These are phyloP conservation scores for Peronospora destructor DNA, from an alignment of 352 stramenopile genomes.

Conservation along the genomic window DNA sequence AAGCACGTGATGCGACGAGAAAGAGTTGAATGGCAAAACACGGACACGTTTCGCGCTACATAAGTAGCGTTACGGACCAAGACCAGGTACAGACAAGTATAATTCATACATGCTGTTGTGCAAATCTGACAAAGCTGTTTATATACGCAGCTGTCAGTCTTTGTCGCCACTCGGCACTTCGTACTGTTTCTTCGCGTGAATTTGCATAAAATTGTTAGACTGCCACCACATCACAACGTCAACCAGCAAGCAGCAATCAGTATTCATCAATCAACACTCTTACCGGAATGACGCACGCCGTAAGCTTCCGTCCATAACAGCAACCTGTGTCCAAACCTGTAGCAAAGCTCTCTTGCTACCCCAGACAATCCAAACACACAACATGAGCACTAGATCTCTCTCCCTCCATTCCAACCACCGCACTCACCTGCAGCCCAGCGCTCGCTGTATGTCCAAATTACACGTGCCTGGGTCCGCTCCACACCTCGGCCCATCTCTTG, in stretches of 20 bases:
- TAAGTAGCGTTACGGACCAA: too few species aligned
- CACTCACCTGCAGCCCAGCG: conserved; percentile 66
- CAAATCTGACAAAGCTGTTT: background rate
- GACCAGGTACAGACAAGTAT: too few species aligned
- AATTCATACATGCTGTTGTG: too few species aligned
- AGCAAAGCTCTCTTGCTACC: conserved; percentile 77
- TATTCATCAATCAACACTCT: background rate
- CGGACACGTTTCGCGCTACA: too few species aligned
- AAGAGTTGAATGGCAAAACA: too few species aligned
- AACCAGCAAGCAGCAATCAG: conserved; percentile 1
- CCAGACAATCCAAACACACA: background rate
- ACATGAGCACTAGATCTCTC: conserved; percentile 1
- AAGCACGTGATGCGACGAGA: too few species aligned
- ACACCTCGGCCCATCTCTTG: conserved; percentile 70
- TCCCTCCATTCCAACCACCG: background rate
- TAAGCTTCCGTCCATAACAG: conserved; percentile 85
- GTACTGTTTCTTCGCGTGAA: conserved; percentile 33
- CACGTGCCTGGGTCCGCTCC: conserved; percentile 69
- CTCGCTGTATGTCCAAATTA: conserved; percentile 90
- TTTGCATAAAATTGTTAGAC: conserved; percentile 31
- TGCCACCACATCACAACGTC: conserved; percentile 13
- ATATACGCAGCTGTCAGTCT: background rate
- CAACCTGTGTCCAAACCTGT: conserved; percentile 89
- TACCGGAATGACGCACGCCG: conserved; percentile 83
- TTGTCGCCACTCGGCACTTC: conserved; percentile 26